These are phyloP conservation scores for Hirsutella minnesotensis DNA, from an alignment of 2,329 filamentous ascomycete genomes.

Conservation along the genomic window DNA sequence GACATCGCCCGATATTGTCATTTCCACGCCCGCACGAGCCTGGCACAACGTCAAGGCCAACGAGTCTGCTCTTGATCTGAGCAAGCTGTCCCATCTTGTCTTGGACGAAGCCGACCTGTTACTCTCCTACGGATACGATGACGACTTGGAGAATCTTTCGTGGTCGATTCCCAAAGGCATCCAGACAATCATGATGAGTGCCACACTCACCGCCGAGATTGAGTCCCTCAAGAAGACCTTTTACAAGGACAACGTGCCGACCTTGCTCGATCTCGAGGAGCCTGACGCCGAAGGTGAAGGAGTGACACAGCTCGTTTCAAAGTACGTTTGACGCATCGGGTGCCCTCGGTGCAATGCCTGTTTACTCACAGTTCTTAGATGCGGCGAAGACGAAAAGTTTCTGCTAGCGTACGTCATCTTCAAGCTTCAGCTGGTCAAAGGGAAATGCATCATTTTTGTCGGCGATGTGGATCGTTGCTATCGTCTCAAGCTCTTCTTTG, in stretches of 20 bases:
- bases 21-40: slow-evolving; percentile 81
- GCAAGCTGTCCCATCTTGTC: slow-evolving; percentile 64
- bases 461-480: slow-evolving; percentile 82
- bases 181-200: slow-evolving; percentile 88
- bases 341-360: not conserved
- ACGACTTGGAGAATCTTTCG: slow-evolving; percentile 73
- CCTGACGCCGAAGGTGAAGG: slow-evolving; percentile 64
- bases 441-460: slow-evolving; percentile 66
- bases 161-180: slow-evolving; percentile 70
- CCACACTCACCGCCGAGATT: slow-evolving; percentile 79
- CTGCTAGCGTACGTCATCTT: slow-evolving; percentile 87
- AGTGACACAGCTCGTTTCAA: slow-evolving; percentile 79
- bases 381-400: slow-evolving; percentile 96
- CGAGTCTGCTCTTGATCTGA: slow-evolving; percentile 49
- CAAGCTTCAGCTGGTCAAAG: slow-evolving; percentile 86
- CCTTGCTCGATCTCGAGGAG: slow-evolving; percentile 71
- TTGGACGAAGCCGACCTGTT: slow-evolving; percentile 93
- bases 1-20: slow-evolving; percentile 76
- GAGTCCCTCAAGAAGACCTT: slow-evolving; percentile 78
- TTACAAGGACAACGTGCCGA: slow-evolving; percentile 56
- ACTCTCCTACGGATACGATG: slow-evolving; percentile 85
- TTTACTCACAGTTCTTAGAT: slow-evolving; percentile 32
- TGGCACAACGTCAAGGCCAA: slow-evolving; percentile 65
- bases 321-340: slow-evolving; percentile 26
- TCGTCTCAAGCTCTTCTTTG: slow-evolving; percentile 84